phyloP scores from a whole-genome alignment of 345 rosid genomes.

The Sonneratia caseolaris region DNA sequence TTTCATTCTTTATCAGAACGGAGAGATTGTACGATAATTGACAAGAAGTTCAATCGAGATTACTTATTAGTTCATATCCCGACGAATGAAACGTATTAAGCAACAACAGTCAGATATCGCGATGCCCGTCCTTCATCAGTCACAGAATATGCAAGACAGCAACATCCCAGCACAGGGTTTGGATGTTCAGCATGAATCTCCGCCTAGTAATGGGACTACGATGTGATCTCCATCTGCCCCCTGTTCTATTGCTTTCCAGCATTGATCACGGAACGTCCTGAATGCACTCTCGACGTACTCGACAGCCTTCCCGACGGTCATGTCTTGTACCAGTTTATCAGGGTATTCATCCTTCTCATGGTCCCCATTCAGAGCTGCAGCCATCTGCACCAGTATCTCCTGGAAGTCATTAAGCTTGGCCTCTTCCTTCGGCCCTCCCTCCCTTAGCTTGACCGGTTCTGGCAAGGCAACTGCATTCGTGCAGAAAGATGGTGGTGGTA shows the following conservation, averaged over 20 bases:
- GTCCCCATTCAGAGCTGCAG: conserved; percentile 53
- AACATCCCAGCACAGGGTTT: conserved; percentile 17
- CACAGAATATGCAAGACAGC: conserved; percentile 33
- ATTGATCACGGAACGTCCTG: conserved; percentile 28
- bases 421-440: conserved; percentile 29
- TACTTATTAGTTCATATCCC: too few relatives aligned
- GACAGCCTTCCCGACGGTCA: conserved; percentile 43
- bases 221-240: conserved; percentile 37
- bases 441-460: conserved; percentile 35
- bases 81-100: too few relatives aligned
- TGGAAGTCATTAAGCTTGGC: conserved; percentile 57
- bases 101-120: too few relatives aligned
- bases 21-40: too few relatives aligned
- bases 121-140: neutral
- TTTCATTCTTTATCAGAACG: too few relatives aligned
- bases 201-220: conserved; percentile 8
- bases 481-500: neutral
- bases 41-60: too few relatives aligned
- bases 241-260: conserved; percentile 33
- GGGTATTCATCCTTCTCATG: conserved; percentile 33
- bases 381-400: conserved; percentile 53
- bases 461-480: conserved; percentile 29
- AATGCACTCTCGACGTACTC: conserved; percentile 41
- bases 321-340: conserved; percentile 36
- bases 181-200: neutral